Evolutionary conservation across 2,329 filamentous ascomycete genomes (phyloP).

Genomic region (Xylogone sp.): DNA sequence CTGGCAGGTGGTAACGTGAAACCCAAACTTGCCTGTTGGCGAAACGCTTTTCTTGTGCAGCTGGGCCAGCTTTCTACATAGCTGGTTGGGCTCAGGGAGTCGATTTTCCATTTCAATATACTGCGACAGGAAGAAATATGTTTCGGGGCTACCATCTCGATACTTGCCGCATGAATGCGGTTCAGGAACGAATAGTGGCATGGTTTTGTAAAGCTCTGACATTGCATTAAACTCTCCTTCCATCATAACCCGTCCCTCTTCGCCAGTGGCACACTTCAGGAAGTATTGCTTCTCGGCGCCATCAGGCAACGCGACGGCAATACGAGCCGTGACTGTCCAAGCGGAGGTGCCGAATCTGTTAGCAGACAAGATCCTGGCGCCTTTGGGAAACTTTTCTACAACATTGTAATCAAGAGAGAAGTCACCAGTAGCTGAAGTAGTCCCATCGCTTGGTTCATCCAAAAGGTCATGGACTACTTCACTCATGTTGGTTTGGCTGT

Average conservation of each 20-base stretch:
- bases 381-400: neutral
- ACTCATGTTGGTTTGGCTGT: neutral
- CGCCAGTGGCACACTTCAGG: neutral
- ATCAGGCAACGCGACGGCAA: neutral
- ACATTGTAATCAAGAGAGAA: neutral
- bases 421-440: neutral
- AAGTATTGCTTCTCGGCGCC: neutral
- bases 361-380: neutral
- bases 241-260: neutral
- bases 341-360: neutral
- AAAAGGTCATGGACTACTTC: neutral
- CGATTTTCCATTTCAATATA: slow-evolving; percentile 20
- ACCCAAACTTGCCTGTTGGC: slow-evolving; percentile 24
- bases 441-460: neutral
- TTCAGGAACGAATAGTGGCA: slow-evolving; percentile 5
- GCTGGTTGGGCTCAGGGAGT: slow-evolving; percentile 15
- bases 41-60: slow-evolving; percentile 18
- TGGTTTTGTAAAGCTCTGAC: slow-evolving; percentile 3
- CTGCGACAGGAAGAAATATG: slow-evolving; percentile 22
- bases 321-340: neutral
- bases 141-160: neutral
- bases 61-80: slow-evolving; percentile 18
- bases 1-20: slow-evolving; percentile 22
- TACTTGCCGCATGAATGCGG: slow-evolving; percentile 9
- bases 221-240: slow-evolving; percentile 6